Evolutionary conservation across 2,329 filamentous ascomycete genomes (phyloP).

Genomic region (Fusarium acutatum): DNA sequence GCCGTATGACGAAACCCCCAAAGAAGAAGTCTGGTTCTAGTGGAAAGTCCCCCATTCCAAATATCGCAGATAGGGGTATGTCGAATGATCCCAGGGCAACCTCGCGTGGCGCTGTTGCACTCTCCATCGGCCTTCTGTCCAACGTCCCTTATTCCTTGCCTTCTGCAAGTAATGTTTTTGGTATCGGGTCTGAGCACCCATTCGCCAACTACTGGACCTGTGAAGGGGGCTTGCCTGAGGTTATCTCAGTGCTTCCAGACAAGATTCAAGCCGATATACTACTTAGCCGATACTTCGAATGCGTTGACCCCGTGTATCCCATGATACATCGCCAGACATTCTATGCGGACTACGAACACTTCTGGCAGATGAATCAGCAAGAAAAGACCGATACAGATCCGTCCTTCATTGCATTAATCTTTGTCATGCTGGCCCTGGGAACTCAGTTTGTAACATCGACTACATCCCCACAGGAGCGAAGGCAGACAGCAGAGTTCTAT

Average conservation of each 20-base stretch:
- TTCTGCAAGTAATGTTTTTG: conserved; percentile 79
- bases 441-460: conserved; percentile 75
- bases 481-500: conserved; percentile 83
- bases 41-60: conserved; percentile 57
- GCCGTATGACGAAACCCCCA: conserved; percentile 65
- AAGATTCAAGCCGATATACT: conserved; percentile 80
- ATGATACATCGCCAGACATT: conserved; percentile 81
- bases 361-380: conserved; percentile 69
- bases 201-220: conserved; percentile 89
- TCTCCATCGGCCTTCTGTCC: conserved; percentile 71
- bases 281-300: conserved; percentile 70
- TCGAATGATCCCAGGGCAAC: conserved; percentile 53
- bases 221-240: conserved; percentile 76
- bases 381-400: conserved; percentile 72
- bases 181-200: conserved; percentile 80
- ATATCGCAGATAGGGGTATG: conserved; percentile 64
- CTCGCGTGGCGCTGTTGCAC: conserved; percentile 61
- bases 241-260: conserved; percentile 77
- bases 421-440: conserved; percentile 79
- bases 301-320: conserved; percentile 82
- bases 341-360: conserved; percentile 80
- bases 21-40: conserved; percentile 59
- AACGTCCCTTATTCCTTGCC: conserved; percentile 77
- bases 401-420: conserved; percentile 75
- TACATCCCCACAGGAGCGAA: conserved; percentile 67